Conservation (phyloP, 768 basidiomycete genomes). For the Vishniacozyma victoriae region DNA sequence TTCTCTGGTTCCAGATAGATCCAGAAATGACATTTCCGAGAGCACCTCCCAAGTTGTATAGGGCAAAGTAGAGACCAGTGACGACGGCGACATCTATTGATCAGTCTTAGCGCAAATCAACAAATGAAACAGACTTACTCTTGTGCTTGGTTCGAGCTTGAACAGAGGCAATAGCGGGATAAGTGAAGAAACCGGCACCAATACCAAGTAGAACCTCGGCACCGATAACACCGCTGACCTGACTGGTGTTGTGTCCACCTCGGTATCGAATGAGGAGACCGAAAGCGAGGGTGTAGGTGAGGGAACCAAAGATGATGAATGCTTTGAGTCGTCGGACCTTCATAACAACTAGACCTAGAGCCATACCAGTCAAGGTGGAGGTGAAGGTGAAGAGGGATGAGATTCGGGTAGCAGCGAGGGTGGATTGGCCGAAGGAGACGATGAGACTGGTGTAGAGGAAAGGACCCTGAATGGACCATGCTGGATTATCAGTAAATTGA, state of each 20-base stretch:
- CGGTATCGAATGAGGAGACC: conserved; percentile 32
- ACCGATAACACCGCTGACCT: conserved; percentile 25
- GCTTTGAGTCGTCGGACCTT: conserved; percentile 20
- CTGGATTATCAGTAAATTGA: too few species aligned
- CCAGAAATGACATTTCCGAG: conserved; percentile 29
- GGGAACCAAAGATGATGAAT: conserved; percentile 29
- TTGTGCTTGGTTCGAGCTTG: conserved; percentile 29
- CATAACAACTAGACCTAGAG: conserved; percentile 37
- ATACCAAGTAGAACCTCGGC: conserved; percentile 21
- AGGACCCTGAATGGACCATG: conserved; percentile 39
- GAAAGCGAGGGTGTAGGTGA: conserved; percentile 29
- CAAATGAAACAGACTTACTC: too few species aligned
- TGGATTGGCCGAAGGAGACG: conserved; percentile 39
- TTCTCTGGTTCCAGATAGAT: conserved; percentile 31
- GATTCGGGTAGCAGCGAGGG: conserved; percentile 30
- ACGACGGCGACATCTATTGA: conserved; percentile 3
- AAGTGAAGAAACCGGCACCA: conserved; percentile 29
- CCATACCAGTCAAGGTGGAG: conserved; percentile 34
- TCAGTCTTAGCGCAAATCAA: too few species aligned
- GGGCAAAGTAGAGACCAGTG: conserved; percentile 25
- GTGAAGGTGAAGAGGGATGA: conserved; percentile 39
- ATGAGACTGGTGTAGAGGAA: conserved; percentile 40
- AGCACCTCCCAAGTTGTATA: conserved; percentile 25
- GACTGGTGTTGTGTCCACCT: conserved; percentile 12
- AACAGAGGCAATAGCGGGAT: conserved; percentile 31